These are phyloP conservation scores for Trichoderma oligosporum DNA, from an alignment of 2,329 filamentous ascomycete genomes.

Conservation along the genomic window DNA sequence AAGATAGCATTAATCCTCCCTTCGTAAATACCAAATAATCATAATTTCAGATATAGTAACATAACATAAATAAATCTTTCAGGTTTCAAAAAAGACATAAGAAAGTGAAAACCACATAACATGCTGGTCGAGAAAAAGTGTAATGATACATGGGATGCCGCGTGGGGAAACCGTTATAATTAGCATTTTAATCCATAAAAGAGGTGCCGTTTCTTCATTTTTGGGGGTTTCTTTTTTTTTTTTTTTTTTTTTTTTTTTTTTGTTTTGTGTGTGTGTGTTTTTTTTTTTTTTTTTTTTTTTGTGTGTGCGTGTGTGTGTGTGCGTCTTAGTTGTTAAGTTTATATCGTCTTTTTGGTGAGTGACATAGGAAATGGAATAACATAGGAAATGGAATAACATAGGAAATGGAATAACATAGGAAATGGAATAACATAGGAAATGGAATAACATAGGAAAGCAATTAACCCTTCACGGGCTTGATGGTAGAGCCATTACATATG, in stretches of 20 bases:
- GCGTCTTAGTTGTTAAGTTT: background rate
- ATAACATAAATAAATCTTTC: too few species aligned
- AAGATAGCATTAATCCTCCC: background rate
- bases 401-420: too few species aligned
- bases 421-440: too few species aligned
- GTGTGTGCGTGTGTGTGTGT: too few species aligned
- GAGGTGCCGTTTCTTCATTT: background rate
- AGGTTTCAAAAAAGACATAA: background rate
- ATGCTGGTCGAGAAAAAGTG: constrained; percentile 16
- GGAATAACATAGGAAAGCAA: constrained; percentile 8
- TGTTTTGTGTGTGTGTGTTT: too few species aligned
- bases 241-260: too few species aligned
- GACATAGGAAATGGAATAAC: constrained; percentile 19
- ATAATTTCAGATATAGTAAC: background rate
- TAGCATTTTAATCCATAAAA: constrained; percentile 13
- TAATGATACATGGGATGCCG: constrained; percentile 36
- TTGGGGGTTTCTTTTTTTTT: too few species aligned
- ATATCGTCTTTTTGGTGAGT: constrained; percentile 8
- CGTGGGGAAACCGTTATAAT: background rate
- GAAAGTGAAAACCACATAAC: background rate
- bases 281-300: too few species aligned
- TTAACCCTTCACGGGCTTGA: constrained; percentile 5
- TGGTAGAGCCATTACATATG: constrained; percentile 32
- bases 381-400: too few species aligned
- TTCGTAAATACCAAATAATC: constrained; percentile 3